Evolutionary conservation across 2,329 filamentous ascomycete genomes (phyloP).

Genomic region (Epichloe festucae): DNA sequence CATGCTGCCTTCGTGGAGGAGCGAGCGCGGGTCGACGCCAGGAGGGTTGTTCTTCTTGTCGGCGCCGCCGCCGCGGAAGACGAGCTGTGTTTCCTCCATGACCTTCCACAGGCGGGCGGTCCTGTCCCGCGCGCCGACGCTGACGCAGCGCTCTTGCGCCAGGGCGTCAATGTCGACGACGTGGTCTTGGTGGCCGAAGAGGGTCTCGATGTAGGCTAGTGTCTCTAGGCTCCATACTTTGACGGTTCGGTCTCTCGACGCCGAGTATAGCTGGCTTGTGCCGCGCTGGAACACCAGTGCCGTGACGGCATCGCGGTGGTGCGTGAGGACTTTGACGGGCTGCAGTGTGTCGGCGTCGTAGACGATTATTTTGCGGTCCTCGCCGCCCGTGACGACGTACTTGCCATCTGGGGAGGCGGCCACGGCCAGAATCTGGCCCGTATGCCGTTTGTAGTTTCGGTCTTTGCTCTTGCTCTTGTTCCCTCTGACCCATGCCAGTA

Average conservation of each 20-base stretch:
- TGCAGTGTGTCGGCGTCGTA: slow-evolving; percentile 73
- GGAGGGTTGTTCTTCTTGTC: slow-evolving; percentile 39
- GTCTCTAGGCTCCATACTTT: slow-evolving; percentile 93
- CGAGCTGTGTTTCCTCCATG: slow-evolving; percentile 84
- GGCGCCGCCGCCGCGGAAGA: slow-evolving; percentile 74
- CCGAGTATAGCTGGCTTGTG: slow-evolving; percentile 85
- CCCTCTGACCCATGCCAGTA: slow-evolving; percentile 50
- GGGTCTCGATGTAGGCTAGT: slow-evolving; percentile 84
- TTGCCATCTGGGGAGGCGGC: slow-evolving; percentile 87
- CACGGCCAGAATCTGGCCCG: slow-evolving; percentile 65
- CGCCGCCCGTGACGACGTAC: slow-evolving; percentile 80
- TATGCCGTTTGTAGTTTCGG: slow-evolving; percentile 61
- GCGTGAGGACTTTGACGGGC: slow-evolving; percentile 72
- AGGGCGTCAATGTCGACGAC: slow-evolving; percentile 75
- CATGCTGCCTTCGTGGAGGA: slow-evolving; percentile 70
- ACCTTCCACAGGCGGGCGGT: slow-evolving; percentile 95
- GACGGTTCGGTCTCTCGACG: slow-evolving; percentile 81
- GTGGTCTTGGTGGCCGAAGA: slow-evolving; percentile 91
- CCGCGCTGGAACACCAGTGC: slow-evolving; percentile 74
- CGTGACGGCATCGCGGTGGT: slow-evolving; percentile 81
- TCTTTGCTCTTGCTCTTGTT: slow-evolving; percentile 47
- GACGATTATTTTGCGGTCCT: slow-evolving; percentile 72
- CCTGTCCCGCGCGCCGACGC: slow-evolving; percentile 79
- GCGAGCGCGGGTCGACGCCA: slow-evolving; percentile 34
- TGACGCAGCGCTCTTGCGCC: slow-evolving; percentile 77